Conservation (phyloP, 371 early-diverging fungal genomes). For the Parasitella parasitica region DNA sequence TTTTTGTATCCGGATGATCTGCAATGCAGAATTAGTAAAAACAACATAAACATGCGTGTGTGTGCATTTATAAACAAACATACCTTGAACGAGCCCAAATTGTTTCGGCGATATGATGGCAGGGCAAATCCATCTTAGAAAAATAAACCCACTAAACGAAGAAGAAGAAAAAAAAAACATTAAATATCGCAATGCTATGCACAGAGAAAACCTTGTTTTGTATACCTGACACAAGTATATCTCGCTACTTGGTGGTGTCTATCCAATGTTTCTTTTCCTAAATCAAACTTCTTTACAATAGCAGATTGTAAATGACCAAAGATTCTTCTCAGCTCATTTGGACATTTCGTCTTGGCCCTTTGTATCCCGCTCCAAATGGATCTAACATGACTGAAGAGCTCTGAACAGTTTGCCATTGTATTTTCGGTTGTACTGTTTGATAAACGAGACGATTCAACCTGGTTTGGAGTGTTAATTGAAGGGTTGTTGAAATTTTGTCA, state of each 20-base stretch:
- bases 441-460: constrained; percentile 29
- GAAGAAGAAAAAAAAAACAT: neutral
- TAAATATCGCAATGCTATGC: too few species aligned
- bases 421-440: constrained; percentile 13
- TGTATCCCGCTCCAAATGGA: constrained; percentile 22
- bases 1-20: constrained; percentile 67
- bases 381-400: constrained; percentile 17
- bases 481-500: neutral
- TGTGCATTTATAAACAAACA: neutral
- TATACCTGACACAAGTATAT: constrained; percentile 50
- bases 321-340: constrained; percentile 43
- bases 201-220: neutral
- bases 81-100: constrained; percentile 69
- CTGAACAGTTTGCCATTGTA: constrained; percentile 11
- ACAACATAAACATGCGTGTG: neutral
- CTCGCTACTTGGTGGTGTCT: constrained; percentile 35
- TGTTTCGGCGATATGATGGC: constrained; percentile 83
- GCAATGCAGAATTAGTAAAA: neutral
- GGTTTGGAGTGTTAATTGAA: neutral
- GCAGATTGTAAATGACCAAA: constrained; percentile 55
- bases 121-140: constrained; percentile 82
- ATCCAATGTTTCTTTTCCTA: constrained; percentile 19
- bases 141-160: constrained; percentile 71
- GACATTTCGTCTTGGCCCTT: constrained; percentile 27
- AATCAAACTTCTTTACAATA: constrained; percentile 31